Evolutionary conservation across 148 eudicot species (phyloP).

Genomic region (Rhododendron simsii): DNA sequence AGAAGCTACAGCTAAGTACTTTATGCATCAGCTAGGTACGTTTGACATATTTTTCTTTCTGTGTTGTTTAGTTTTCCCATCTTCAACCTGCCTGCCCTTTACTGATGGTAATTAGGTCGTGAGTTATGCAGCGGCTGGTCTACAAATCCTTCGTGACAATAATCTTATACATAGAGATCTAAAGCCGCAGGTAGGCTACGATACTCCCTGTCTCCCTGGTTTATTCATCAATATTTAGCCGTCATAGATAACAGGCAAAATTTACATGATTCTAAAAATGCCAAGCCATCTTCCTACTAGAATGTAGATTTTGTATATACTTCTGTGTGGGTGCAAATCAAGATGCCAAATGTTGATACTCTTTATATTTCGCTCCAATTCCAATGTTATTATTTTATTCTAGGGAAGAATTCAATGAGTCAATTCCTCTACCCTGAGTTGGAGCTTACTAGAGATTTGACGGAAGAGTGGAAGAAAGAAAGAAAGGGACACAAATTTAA

Average conservation of each 20-base stretch:
- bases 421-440: neutral
- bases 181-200: conserved; percentile 76
- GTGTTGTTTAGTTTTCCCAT: neutral
- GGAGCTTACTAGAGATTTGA: neutral
- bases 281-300: neutral
- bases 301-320: neutral
- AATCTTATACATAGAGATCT: conserved; percentile 90
- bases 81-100: neutral
- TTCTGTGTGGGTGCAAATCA: neutral
- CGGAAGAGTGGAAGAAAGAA: neutral
- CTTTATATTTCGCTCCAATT: neutral
- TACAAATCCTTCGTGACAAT: conserved; percentile 84
- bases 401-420: too few relatives aligned
- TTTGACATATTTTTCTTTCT: conserved; percentile 9
- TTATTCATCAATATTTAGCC: neutral
- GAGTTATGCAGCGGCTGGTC: conserved; percentile 64
- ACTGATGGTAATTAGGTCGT: conserved; percentile 14
- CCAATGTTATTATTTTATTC: neutral
- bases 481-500: neutral
- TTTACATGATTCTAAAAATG: neutral
- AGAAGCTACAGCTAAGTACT: conserved; percentile 79
- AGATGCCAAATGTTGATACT: neutral
- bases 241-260: neutral
- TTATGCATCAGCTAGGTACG: conserved; percentile 91
- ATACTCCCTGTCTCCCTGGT: neutral